Evolutionary conservation across 371 early-diverging fungal genomes (phyloP).

Genomic region (Lichtheimia ornata): DNA sequence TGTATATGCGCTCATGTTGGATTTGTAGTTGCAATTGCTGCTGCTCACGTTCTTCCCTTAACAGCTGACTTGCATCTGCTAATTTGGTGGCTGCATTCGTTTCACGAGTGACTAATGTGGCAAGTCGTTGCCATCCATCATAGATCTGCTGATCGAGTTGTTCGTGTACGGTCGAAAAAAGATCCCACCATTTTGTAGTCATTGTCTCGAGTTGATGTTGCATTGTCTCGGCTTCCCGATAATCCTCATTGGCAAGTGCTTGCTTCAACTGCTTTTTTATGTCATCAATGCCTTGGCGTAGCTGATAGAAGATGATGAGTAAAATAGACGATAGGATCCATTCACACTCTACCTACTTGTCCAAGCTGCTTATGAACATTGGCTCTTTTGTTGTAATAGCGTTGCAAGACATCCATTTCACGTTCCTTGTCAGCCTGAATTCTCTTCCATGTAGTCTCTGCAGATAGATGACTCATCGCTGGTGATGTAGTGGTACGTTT

Average conservation of each 20-base stretch:
- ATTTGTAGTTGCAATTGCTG: slow-evolving; percentile 15
- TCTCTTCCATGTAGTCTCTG: slow-evolving; percentile 21
- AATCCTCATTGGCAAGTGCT: slow-evolving; percentile 11
- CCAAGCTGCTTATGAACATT: slow-evolving; percentile 14
- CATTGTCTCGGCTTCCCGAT: slow-evolving; percentile 8
- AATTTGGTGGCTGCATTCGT: slow-evolving; percentile 12
- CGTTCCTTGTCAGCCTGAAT: slow-evolving; percentile 20
- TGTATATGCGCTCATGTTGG: slow-evolving; percentile 16
- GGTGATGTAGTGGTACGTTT: background rate
- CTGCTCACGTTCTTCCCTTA: slow-evolving; percentile 16
- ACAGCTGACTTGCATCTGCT: slow-evolving; percentile 8
- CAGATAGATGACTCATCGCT: slow-evolving; percentile 19
- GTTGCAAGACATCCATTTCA: slow-evolving; percentile 13
- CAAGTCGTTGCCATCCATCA: slow-evolving; percentile 11
- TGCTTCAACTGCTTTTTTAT: slow-evolving; percentile 2
- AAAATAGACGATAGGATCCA: background rate
- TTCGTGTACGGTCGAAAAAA: slow-evolving; percentile 2
- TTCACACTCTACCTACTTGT: slow-evolving; percentile 4
- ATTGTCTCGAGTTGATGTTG: slow-evolving; percentile 3
- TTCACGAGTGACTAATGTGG: slow-evolving; percentile 3
- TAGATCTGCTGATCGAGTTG: slow-evolving; percentile 16
- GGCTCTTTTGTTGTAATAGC: slow-evolving; percentile 15
- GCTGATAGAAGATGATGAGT: background rate
- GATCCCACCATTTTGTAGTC: slow-evolving; percentile 10
- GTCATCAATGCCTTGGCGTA: slow-evolving; percentile 2